Percentiles rank a stretch among this genome's conserved stretches.
Conservation (phyloP, 108 stramenopile genomes). For the Schizochytrium sp. region DNA sequence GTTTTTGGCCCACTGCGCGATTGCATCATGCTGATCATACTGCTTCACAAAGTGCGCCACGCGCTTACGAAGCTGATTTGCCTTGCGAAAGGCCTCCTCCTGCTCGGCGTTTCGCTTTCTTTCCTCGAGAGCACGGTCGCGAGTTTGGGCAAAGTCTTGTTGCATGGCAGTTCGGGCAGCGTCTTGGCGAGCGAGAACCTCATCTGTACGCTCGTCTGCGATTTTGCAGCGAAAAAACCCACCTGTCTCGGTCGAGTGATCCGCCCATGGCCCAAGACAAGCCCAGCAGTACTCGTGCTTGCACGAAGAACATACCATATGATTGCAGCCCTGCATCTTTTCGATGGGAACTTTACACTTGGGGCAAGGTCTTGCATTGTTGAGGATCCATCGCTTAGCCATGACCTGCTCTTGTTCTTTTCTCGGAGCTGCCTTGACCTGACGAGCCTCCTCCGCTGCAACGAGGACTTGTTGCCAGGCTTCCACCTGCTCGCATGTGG, state of each 20-base stretch:
- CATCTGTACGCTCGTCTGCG: constrained; percentile 26
- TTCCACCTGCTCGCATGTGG: constrained; percentile 62
- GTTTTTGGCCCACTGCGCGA: background rate
- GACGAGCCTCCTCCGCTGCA: constrained; percentile 67
- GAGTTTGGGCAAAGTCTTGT: background rate
- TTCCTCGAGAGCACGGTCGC: background rate
- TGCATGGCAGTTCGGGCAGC: background rate
- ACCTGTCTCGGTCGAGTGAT: constrained; percentile 89
- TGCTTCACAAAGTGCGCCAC: background rate
- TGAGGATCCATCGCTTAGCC: constrained; percentile 96
- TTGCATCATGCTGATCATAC: background rate
- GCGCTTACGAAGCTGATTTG: background rate
- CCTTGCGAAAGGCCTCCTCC: background rate
- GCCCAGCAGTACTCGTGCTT: constrained; percentile 97
- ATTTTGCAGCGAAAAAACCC: constrained; percentile 98
- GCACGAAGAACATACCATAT: constrained; percentile 72
- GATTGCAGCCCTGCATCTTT: constrained; percentile 98
- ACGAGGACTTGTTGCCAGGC: constrained; percentile 51
- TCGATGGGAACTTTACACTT: constrained; percentile 92
- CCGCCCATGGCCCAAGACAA: constrained; percentile 84
- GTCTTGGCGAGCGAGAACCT: background rate
- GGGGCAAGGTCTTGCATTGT: constrained; percentile 94
- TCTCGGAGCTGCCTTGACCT: background rate
- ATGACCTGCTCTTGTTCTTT: constrained; percentile 67
- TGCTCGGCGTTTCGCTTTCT: background rate